These are phyloP conservation scores for Pezicula carpinea DNA, from an alignment of 2,329 filamentous ascomycete species.

Conservation along the genomic window DNA sequence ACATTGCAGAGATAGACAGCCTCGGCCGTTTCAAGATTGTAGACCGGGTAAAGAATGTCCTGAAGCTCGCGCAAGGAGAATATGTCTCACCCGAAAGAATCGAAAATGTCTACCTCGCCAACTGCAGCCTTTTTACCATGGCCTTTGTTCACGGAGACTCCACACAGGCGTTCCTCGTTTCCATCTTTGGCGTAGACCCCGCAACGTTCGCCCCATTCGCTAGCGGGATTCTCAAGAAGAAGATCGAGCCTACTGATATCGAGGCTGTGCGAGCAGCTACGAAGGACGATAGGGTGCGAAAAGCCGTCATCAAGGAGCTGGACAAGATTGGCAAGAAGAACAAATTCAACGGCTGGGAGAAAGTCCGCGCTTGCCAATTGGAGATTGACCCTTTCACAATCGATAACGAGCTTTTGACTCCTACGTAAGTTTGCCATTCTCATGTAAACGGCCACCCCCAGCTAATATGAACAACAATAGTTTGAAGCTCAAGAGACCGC, in stretches of 20 bases:
- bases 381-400: conserved; percentile 87
- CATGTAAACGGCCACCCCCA: not conserved
- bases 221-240: conserved; percentile 66
- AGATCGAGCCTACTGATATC: conserved; percentile 59
- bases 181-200: conserved; percentile 82
- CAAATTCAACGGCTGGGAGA: conserved; percentile 91
- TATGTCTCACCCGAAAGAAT: conserved; percentile 97
- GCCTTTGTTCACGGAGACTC: conserved; percentile 91
- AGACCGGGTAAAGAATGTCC: conserved; percentile 97
- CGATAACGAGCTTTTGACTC: conserved; percentile 85
- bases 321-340: conserved; percentile 73
- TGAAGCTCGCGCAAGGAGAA: conserved; percentile 96
- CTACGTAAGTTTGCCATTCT: conserved; percentile 59
- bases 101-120: conserved; percentile 88
- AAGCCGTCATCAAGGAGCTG: conserved; percentile 72
- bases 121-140: conserved; percentile 70
- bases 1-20: conserved; percentile 82
- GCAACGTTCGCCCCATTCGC: conserved; percentile 79
- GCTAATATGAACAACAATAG: conserved; percentile 32
- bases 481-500: conserved; percentile 67
- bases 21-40: conserved; percentile 87
- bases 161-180: conserved; percentile 76
- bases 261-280: conserved; percentile 63
- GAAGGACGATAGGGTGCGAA: conserved; percentile 64
- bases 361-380: conserved; percentile 68